Evolutionary conservation across 2,329 filamentous ascomycete genomes (phyloP).

Genomic region (Fusarium gaditjirri): DNA sequence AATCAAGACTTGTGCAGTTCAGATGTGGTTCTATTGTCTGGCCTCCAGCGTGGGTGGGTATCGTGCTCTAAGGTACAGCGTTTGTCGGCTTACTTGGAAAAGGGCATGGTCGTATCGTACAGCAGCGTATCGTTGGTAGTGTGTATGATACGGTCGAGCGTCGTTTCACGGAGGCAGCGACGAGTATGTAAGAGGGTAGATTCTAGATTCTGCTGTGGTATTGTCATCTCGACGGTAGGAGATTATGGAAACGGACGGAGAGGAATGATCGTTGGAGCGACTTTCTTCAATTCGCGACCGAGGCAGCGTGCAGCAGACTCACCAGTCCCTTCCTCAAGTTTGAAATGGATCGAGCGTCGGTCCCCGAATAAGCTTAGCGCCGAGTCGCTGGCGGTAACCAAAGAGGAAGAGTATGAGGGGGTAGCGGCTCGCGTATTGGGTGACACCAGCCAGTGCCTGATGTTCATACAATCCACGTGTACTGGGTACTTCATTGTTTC

Average conservation of each 20-base stretch:
- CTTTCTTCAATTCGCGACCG: conserved; percentile 41
- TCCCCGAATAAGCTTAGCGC: conserved; percentile 50
- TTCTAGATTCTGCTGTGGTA: conserved; percentile 21
- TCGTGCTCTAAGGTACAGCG: conserved; percentile 7
- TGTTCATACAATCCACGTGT: conserved; percentile 35
- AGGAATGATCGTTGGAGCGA: conserved; percentile 30
- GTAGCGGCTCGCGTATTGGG: conserved; percentile 10
- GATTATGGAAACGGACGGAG: conserved; percentile 18
- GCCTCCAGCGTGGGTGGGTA: neutral
- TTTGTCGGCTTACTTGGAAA: conserved; percentile 8
- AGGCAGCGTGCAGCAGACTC: conserved; percentile 30
- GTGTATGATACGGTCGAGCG: neutral
- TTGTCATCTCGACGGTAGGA: conserved; percentile 33
- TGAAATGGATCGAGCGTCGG: conserved; percentile 44
- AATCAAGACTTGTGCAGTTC: neutral
- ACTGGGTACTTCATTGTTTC: conserved; percentile 8
- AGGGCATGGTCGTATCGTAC: conserved; percentile 27
- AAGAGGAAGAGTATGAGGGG: conserved; percentile 28
- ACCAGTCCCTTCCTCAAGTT: conserved; percentile 9
- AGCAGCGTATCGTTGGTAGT: neutral
- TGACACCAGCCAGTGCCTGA: conserved; percentile 28
- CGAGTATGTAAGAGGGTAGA: conserved; percentile 12
- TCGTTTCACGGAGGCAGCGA: conserved; percentile 25
- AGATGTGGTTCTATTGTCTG: conserved; percentile 6
- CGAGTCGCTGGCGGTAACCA: conserved; percentile 29